A percentile compares a stretch with the other conserved stretches of the same genome.
Evolutionary conservation across 2,329 filamentous ascomycete genomes (phyloP).

Genomic region (Phialocephala sp.): DNA sequence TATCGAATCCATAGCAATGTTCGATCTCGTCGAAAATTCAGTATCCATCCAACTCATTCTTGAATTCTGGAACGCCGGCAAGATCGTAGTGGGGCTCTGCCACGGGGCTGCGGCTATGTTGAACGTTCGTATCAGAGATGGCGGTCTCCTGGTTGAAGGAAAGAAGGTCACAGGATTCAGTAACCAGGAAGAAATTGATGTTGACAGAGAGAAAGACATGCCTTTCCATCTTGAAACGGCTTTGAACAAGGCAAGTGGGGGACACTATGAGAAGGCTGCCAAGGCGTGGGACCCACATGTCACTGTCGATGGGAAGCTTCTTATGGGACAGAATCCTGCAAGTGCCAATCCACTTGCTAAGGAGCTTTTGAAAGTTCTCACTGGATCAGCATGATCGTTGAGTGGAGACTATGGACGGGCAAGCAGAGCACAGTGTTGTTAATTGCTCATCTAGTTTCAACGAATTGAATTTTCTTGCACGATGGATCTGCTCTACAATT

Average conservation of each 20-base stretch:
- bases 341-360: slow-evolving; percentile 47
- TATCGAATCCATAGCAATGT: slow-evolving; percentile 55
- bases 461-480: too few relatives aligned
- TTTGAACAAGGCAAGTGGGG: slow-evolving; percentile 54
- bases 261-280: slow-evolving; percentile 59
- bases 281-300: slow-evolving; percentile 48
- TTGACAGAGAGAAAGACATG: slow-evolving; percentile 50
- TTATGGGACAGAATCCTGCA: slow-evolving; percentile 51
- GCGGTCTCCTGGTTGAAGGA: slow-evolving; percentile 59
- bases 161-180: slow-evolving; percentile 64
- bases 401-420: too few relatives aligned
- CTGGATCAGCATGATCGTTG: background rate
- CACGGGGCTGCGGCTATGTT: slow-evolving; percentile 68
- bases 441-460: too few relatives aligned
- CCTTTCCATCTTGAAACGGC: slow-evolving; percentile 67
- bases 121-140: slow-evolving; percentile 58
- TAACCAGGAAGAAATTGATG: slow-evolving; percentile 55
- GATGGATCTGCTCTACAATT: too few relatives aligned
- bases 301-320: slow-evolving; percentile 45
- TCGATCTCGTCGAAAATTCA: slow-evolving; percentile 64
- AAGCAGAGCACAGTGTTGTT: too few relatives aligned
- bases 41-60: slow-evolving; percentile 61
- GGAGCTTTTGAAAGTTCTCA: slow-evolving; percentile 32
- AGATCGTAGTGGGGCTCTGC: slow-evolving; percentile 69
- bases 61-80: slow-evolving; percentile 65